Percentiles rank a stretch among this genome's conserved stretches.
Evolutionary conservation across 768 basidiomycete genomes (phyloP).

Genomic region (Leccinum disarticulatum): DNA sequence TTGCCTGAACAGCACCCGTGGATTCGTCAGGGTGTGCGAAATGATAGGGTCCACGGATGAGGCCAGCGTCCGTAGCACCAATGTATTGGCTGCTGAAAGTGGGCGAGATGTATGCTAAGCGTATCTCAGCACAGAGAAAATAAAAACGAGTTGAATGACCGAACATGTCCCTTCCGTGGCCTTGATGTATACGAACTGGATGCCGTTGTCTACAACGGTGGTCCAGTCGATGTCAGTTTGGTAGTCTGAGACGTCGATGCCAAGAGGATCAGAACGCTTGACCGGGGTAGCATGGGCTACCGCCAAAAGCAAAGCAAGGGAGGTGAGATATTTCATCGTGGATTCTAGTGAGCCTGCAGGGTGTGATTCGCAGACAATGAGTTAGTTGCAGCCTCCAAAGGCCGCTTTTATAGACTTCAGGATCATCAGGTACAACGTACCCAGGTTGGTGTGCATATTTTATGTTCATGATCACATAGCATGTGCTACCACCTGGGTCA

Average conservation of each 20-base stretch:
- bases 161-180: constrained; percentile 63
- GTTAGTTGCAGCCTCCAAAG: background rate
- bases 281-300: constrained; percentile 14
- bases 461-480: constrained; percentile 9
- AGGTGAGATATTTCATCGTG: constrained; percentile 22
- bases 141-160: constrained; percentile 8
- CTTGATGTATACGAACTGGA: constrained; percentile 63
- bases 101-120: constrained; percentile 24
- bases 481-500: constrained; percentile 13
- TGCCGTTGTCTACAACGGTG: constrained; percentile 48
- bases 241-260: constrained; percentile 56
- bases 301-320: constrained; percentile 18
- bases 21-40: constrained; percentile 56
- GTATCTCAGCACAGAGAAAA: background rate
- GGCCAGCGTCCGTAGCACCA: constrained; percentile 52
- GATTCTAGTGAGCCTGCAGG: background rate
- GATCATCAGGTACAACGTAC: background rate
- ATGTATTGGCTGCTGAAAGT: constrained; percentile 49
- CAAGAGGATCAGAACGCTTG: constrained; percentile 41
- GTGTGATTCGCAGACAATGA: background rate
- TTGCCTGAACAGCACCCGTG: constrained; percentile 58
- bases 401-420: constrained; percentile 12
- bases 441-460: background rate
- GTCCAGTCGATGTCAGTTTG: constrained; percentile 54
- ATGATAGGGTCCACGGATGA: constrained; percentile 63